Evolutionary conservation across 2,329 filamentous ascomycete genomes (phyloP), one percentile per base, ranked within the genome.

Genomic region (Colletotrichum lindemuthianum): DNA sequence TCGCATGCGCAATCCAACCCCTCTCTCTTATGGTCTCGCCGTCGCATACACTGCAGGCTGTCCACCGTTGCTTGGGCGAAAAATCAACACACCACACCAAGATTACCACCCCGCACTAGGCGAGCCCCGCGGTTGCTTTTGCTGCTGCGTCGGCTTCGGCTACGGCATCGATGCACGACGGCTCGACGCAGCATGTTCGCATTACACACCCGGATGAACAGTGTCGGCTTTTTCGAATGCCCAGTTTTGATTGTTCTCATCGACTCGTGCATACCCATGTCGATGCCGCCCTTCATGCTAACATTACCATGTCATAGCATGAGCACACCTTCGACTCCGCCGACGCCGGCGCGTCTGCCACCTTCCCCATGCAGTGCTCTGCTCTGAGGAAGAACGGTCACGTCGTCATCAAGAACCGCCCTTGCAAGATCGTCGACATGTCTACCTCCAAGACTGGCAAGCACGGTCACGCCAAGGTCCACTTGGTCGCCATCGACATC

Each of bases 401-500:
- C 88, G 96, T 99, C 82, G 90, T 95, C 81, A 98, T 99, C 86
- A 99, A 99, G 91, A 85, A 87, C 84, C 96, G 96, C 76, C 96
- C 96, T 76, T 99, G 96, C 94, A 99, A 98, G 92, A 99, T 99
- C 77, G 92, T 98, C 82, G 96, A 99, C 79, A 99, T 99, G 96
- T 97, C 93, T 74, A 99, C 96, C 86, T 99, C 96, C 82, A 99
- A 99, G 94, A 99, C 96, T 74, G 96, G 96, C 85, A 99, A 99
- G 93, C 96, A 99, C 92, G 96, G 96, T 83, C 96, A 99, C 92
- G 96, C 96, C 85, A 99, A 99, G 91, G 96, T 99, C 81, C 95
- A 99, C 86, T 86, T 99, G 76, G 91, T 97, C 77, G 96, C 93
- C 79, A 89, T 96, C 81, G 96, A 99, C 82, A 98, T 99, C 87